These are phyloP conservation scores for Phellopilus nigrolimitatus DNA, from an alignment of 1,284 basidiomycete species.

Conservation along the genomic window DNA sequence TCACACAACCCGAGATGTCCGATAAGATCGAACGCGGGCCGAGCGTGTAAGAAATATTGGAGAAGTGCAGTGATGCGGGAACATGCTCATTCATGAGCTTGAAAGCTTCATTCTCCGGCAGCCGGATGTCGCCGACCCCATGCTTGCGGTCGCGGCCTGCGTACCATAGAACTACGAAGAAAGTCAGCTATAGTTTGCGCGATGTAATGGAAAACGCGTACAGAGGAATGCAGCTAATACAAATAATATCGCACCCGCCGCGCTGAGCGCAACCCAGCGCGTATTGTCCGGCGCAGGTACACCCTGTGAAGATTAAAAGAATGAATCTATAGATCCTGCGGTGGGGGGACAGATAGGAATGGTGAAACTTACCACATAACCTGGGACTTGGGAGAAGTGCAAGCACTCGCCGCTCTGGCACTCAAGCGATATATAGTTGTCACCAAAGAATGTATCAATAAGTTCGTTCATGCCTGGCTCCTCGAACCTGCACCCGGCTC, in stretches of 20 bases:
- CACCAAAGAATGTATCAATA: slow-evolving; percentile 92
- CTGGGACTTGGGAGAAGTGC: slow-evolving; percentile 91
- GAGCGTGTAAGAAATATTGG: slow-evolving; percentile 77
- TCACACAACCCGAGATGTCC: slow-evolving; percentile 75
- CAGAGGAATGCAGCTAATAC: slow-evolving; percentile 55
- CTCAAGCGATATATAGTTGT: slow-evolving; percentile 81
- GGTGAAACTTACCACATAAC: slow-evolving; percentile 65
- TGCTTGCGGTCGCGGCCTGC: slow-evolving; percentile 67
- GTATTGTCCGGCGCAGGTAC: slow-evolving; percentile 80
- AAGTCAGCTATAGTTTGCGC: slow-evolving; percentile 4
- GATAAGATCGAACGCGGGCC: slow-evolving; percentile 69
- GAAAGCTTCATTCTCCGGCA: slow-evolving; percentile 77
- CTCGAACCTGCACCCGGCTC: slow-evolving; percentile 79
- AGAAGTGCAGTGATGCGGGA: slow-evolving; percentile 88
- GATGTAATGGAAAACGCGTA: slow-evolving; percentile 26
- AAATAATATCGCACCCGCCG: slow-evolving; percentile 69
- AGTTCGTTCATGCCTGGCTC: slow-evolving; percentile 96
- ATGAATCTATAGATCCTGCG: slow-evolving; percentile 4
- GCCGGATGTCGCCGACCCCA: slow-evolving; percentile 72
- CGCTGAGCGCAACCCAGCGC: slow-evolving; percentile 78
- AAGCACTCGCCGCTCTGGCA: slow-evolving; percentile 93
- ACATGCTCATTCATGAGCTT: slow-evolving; percentile 92
- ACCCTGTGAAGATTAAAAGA: slow-evolving; percentile 47
- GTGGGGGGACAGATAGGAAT: neutral
- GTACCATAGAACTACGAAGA: slow-evolving; percentile 76